Evolutionary conservation across 2,329 filamentous ascomycete genomes (phyloP).

Genomic region (Alternaria sp.): DNA sequence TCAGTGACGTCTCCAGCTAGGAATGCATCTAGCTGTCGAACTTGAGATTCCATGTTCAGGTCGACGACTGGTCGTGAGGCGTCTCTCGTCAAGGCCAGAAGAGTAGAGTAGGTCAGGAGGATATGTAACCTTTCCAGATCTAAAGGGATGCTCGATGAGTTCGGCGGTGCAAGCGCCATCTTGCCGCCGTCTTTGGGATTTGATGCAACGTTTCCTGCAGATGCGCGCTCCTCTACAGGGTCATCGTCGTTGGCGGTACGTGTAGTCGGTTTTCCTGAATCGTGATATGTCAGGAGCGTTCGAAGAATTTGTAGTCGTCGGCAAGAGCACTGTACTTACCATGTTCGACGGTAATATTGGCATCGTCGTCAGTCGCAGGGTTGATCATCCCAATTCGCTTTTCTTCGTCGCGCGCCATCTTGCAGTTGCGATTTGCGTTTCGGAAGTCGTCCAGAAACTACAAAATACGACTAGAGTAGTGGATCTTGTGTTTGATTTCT

Average conservation of each 20-base stretch:
- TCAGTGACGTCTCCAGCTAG: neutral
- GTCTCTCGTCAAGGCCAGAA: neutral
- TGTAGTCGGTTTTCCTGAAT: neutral
- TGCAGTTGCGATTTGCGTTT: neutral
- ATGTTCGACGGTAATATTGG: neutral
- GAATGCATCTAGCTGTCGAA: constrained; percentile 5
- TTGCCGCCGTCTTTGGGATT: neutral
- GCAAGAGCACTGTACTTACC: neutral
- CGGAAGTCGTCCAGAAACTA: too few species aligned
- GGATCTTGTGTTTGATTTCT: neutral
- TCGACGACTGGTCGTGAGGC: neutral
- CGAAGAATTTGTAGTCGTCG: too few species aligned
- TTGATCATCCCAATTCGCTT: neutral
- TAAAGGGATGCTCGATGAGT: neutral
- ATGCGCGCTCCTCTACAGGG: neutral
- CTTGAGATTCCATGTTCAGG: neutral
- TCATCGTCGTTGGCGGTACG: too few species aligned
- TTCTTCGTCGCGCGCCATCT: neutral
- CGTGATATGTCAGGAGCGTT: neutral
- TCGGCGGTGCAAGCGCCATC: neutral
- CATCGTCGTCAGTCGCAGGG: too few species aligned
- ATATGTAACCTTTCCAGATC: neutral
- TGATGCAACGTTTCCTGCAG: neutral
- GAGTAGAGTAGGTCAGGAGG: neutral
- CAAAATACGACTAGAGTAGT: neutral